Conservation (phyloP, 768 basidiomycete genomes). For the Lentinula lateritia region DNA sequence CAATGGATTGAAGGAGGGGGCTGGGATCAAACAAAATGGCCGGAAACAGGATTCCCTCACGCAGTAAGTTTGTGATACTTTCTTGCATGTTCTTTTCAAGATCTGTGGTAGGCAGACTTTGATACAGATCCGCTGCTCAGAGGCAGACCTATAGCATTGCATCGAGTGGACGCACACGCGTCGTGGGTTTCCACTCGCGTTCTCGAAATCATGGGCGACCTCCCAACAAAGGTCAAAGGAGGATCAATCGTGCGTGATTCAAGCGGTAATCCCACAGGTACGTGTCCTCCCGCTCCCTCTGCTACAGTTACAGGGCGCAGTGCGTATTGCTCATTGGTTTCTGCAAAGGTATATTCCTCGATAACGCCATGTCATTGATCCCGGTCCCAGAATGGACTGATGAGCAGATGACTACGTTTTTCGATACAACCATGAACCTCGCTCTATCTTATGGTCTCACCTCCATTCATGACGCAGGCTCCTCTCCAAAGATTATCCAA, state of each 20-base stretch:
- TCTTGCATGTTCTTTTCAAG: background rate
- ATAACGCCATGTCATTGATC: slow-evolving; percentile 82
- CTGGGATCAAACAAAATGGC: slow-evolving; percentile 91
- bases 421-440: slow-evolving; percentile 57
- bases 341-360: slow-evolving; percentile 64
- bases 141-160: slow-evolving; percentile 67
- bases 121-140: slow-evolving; percentile 61
- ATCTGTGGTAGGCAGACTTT: slow-evolving; percentile 55
- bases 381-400: slow-evolving; percentile 59
- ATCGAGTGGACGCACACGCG: slow-evolving; percentile 80
- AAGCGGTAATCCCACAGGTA: slow-evolving; percentile 65
- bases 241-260: slow-evolving; percentile 67
- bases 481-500: slow-evolving; percentile 41
- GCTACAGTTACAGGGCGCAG: too few species aligned
- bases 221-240: slow-evolving; percentile 64
- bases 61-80: slow-evolving; percentile 40
- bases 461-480: slow-evolving; percentile 79
- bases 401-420: slow-evolving; percentile 51
- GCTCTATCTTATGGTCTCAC: slow-evolving; percentile 80
- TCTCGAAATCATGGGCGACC: slow-evolving; percentile 52
- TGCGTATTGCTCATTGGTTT: too few species aligned
- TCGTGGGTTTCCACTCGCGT: slow-evolving; percentile 79
- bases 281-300: too few species aligned
- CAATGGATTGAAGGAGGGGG: slow-evolving; percentile 84
- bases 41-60: slow-evolving; percentile 57